Percentiles rank a stretch among this genome's conserved stretches.
These are phyloP conservation scores for Erysimum pusillum DNA, from an alignment of 441 rosid species.

Conservation along the genomic window DNA sequence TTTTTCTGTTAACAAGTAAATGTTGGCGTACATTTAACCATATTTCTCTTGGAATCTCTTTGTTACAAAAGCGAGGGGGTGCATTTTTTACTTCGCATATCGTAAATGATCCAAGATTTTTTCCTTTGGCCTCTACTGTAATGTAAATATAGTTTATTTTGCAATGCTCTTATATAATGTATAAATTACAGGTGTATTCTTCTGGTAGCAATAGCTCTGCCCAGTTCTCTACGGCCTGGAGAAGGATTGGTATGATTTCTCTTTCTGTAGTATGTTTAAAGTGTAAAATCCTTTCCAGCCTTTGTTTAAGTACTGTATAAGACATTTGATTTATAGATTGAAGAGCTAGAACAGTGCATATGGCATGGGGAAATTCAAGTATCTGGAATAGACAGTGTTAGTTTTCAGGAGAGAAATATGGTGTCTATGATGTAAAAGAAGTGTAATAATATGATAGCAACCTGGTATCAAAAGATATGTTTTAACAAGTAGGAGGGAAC, in stretches of 20 bases:
- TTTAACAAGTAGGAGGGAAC: conserved; percentile 9
- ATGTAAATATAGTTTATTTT: not conserved
- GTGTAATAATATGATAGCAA: conserved; percentile 15
- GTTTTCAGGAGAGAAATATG: conserved; percentile 26
- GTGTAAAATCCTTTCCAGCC: conserved; percentile 21
- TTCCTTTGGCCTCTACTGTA: conserved; percentile 7
- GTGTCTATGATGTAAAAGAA: conserved; percentile 18
- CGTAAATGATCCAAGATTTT: not conserved
- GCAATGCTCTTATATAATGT: not conserved
- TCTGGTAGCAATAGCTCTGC: conserved; percentile 77
- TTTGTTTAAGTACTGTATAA: conserved; percentile 7
- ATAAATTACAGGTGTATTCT: conserved; percentile 55
- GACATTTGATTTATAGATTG: conserved; percentile 16
- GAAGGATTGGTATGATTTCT: conserved; percentile 64
- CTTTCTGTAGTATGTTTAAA: conserved; percentile 18
- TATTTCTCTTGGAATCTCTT: conserved; percentile 21
- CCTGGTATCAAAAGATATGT: conserved; percentile 25
- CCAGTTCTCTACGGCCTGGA: conserved; percentile 70
- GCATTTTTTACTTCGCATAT: conserved; percentile 21
- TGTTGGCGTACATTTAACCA: conserved; percentile 14
- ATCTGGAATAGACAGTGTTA: conserved; percentile 17
- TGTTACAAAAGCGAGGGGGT: conserved; percentile 1
- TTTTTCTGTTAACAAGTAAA: not conserved
- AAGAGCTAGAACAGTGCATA: conserved; percentile 28
- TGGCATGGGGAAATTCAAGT: conserved; percentile 13